A percentile compares a stretch with the other conserved stretches of the same genome.
Evolutionary conservation across 306 rosid genomes (phyloP).

Genomic region (Dalbergia cochinchinensis): DNA sequence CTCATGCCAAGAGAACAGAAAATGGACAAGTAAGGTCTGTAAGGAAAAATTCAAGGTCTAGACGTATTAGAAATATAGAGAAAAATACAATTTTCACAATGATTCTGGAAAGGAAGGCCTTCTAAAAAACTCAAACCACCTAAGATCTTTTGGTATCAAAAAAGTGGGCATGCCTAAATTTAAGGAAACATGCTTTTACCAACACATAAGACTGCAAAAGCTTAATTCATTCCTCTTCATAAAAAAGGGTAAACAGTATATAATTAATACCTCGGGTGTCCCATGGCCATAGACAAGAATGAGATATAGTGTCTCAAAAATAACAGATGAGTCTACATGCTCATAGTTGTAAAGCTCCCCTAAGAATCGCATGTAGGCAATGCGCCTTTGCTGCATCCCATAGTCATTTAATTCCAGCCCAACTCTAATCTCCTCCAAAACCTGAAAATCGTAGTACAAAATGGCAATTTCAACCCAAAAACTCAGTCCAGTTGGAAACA

Average conservation of each 20-base stretch:
- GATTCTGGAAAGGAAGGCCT: neutral
- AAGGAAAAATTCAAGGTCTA: neutral
- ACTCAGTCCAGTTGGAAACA: conserved; percentile 2
- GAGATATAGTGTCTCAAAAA: conserved; percentile 92
- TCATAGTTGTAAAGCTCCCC: conserved; percentile 98
- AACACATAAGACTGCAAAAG: conserved; percentile 11
- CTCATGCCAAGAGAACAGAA: conserved; percentile 6
- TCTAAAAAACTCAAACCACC: conserved; percentile 18
- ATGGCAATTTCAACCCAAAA: conserved; percentile 31
- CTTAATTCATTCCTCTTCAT: neutral
- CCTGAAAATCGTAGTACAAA: conserved; percentile 63
- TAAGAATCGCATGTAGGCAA: conserved; percentile 94
- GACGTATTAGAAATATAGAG: neutral
- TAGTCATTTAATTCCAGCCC: conserved; percentile 94
- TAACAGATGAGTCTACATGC: conserved; percentile 96
- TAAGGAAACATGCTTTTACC: neutral
- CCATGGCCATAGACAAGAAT: conserved; percentile 86
- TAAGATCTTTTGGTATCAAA: neutral
- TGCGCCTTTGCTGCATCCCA: conserved; percentile 96
- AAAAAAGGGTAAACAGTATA: conserved; percentile 29
- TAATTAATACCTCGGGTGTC: conserved; percentile 78
- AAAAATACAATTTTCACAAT: neutral
- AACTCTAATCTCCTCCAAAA: conserved; percentile 96
- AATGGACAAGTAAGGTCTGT: neutral
- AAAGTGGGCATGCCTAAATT: neutral